phyloP scores from a whole-genome alignment of 73 alveolate species.

The Tetrahymena malaccensis region DNA sequence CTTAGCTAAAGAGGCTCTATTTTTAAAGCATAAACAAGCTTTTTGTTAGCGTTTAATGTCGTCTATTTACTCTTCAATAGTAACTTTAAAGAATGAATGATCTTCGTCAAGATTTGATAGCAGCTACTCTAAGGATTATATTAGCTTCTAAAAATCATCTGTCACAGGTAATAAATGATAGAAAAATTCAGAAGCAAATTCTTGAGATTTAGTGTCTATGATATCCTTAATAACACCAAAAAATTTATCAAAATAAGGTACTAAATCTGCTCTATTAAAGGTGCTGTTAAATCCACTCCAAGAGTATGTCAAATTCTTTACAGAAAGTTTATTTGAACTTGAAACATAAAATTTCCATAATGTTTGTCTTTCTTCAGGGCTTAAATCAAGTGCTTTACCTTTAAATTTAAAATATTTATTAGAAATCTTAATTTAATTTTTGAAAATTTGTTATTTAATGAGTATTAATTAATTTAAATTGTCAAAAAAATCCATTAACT shows the following conservation, averaged over 20 bases:
- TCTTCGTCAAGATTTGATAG: background rate
- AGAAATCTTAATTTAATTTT: no score
- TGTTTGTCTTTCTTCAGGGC: slow-evolving; percentile 1
- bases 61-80: background rate
- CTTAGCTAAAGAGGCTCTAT: background rate
- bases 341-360: slow-evolving; percentile 2
- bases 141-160: slow-evolving; percentile 9
- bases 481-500: no score
- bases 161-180: slow-evolving; percentile 8
- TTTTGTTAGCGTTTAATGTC: background rate
- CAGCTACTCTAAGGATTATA: background rate
- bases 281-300: slow-evolving; percentile 34
- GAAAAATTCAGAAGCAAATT: slow-evolving; percentile 4
- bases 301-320: slow-evolving; percentile 3
- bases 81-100: background rate
- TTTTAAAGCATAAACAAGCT: background rate
- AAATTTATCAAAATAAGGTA: slow-evolving; percentile 18
- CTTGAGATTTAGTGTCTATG: background rate
- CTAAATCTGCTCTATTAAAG: background rate
- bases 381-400: slow-evolving; percentile 1
- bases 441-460: no score
- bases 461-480: no score
- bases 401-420: no score
- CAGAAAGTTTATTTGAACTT: slow-evolving; percentile 16
- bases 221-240: background rate